A percentile compares a stretch with the other conserved stretches of the same genome.
Evolutionary conservation across 2,329 filamentous ascomycete genomes (phyloP).

Genomic region (Fusarium sp.): DNA sequence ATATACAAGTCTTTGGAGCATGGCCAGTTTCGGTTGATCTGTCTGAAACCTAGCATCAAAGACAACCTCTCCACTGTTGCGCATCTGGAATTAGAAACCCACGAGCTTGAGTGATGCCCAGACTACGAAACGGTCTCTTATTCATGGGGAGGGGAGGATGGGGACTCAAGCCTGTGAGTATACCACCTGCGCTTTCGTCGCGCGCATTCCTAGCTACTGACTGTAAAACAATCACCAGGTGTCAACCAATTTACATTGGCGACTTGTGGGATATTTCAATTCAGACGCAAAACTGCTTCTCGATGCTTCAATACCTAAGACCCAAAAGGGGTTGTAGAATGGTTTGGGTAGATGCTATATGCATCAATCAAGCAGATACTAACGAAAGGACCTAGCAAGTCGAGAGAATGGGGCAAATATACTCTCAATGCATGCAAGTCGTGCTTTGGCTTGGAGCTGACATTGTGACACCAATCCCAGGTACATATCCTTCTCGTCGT

Average conservation of each 20-base stretch:
- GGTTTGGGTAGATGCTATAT: constrained; percentile 13
- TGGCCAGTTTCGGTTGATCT: not conserved
- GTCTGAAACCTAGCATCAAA: not conserved
- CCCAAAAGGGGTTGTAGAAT: not conserved
- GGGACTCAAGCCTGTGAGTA: not conserved
- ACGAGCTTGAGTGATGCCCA: not conserved
- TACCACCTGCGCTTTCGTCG: not conserved
- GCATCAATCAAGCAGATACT: constrained; percentile 1
- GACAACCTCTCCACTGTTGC: not conserved
- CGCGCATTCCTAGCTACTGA: not conserved
- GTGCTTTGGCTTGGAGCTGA: not conserved
- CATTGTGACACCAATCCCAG: not conserved
- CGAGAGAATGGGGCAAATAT: constrained; percentile 1
- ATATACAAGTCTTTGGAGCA: not conserved
- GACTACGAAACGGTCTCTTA: constrained; percentile 7
- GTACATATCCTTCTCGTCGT: not conserved
- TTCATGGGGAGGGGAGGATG: constrained; percentile 1
- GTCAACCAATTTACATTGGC: not conserved
- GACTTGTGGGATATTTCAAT: not conserved
- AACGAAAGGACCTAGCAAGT: not conserved
- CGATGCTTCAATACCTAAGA: not conserved
- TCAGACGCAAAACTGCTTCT: constrained; percentile 7
- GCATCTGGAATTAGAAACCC: not conserved
- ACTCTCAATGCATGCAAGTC: not conserved
- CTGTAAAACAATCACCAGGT: not conserved